Conservation (phyloP, 2,329 filamentous ascomycete species). For the Pleoardoris graminearum region DNA sequence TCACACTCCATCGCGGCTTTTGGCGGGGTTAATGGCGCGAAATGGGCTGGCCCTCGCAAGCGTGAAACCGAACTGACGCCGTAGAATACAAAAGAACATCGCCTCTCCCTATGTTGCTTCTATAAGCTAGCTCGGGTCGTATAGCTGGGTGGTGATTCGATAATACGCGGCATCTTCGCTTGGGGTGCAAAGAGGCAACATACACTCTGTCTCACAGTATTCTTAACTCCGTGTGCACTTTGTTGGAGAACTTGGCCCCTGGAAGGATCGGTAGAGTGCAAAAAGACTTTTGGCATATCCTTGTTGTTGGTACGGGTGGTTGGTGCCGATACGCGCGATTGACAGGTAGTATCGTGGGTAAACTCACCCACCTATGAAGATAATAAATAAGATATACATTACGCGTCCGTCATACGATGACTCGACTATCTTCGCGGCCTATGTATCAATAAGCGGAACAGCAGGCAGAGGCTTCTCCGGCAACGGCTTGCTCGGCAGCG, state of each 20-base stretch:
- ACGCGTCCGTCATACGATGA: not conserved
- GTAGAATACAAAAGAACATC: too few species aligned
- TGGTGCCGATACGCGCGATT: too few species aligned
- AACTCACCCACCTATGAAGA: not conserved
- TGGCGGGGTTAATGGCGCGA: constrained; percentile 1
- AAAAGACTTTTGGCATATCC: not conserved
- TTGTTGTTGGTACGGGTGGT: too few species aligned
- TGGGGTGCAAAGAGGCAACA: not conserved
- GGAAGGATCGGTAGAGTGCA: not conserved
- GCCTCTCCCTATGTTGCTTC: too few species aligned
- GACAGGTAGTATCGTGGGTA: not conserved
- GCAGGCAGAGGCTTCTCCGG: constrained; percentile 42
- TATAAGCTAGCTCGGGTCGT: too few species aligned
- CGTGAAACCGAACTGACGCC: not conserved
- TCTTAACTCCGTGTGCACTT: not conserved
- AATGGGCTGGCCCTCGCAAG: not conserved
- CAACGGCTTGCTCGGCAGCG: constrained; percentile 32
- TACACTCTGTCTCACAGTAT: not conserved
- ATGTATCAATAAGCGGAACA: constrained; percentile 40
- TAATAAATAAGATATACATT: not conserved
- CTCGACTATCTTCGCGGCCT: not conserved
- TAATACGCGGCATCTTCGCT: not conserved
- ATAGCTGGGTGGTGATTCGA: not conserved
- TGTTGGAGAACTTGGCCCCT: not conserved
- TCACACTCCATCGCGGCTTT: not conserved